Percentiles rank a stretch among this genome's conserved stretches.
phyloP scores from a whole-genome alignment of 495 filamentous ascomycete species.

The Parmelia sp. region DNA sequence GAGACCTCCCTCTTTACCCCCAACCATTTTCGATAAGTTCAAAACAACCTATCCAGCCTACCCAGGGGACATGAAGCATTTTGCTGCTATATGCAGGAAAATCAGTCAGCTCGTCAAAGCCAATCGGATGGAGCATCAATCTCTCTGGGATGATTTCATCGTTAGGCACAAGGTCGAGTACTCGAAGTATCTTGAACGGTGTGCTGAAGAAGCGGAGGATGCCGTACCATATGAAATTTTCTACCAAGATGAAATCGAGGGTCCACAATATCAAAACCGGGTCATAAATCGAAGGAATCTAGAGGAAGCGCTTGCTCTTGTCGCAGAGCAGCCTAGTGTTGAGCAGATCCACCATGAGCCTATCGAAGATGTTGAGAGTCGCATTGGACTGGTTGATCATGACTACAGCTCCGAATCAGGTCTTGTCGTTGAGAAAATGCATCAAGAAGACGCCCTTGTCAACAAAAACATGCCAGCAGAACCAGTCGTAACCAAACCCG shows the following conservation, averaged over 20 bases:
- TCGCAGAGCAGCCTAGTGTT: neutral
- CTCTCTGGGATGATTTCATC: conserved; percentile 65
- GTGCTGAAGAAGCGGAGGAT: conserved; percentile 25
- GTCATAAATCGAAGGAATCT: conserved; percentile 20
- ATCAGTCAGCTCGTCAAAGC: conserved; percentile 43
- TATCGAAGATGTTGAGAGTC: neutral
- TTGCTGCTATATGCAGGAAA: conserved; percentile 48
- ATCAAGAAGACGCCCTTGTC: neutral
- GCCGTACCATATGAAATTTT: conserved; percentile 24
- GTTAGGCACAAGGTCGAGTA: conserved; percentile 41
- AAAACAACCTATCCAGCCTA: conserved; percentile 52
- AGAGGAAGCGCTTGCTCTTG: conserved; percentile 13
- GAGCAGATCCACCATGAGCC: neutral
- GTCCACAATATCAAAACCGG: conserved; percentile 17
- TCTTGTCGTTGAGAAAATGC: neutral
- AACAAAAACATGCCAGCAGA: neutral
- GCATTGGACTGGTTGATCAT: neutral
- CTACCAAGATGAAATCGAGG: conserved; percentile 23
- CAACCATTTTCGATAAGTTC: conserved; percentile 45
- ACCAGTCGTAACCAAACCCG: neutral
- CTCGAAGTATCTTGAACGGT: conserved; percentile 31
- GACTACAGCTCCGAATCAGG: neutral
- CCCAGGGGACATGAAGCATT: conserved; percentile 45
- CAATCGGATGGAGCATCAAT: conserved; percentile 40
- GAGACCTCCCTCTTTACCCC: conserved; percentile 6